These are phyloP conservation scores for Aureobasidium pullulans DNA, from an alignment of 2,329 filamentous ascomycete species.

Conservation along the genomic window DNA sequence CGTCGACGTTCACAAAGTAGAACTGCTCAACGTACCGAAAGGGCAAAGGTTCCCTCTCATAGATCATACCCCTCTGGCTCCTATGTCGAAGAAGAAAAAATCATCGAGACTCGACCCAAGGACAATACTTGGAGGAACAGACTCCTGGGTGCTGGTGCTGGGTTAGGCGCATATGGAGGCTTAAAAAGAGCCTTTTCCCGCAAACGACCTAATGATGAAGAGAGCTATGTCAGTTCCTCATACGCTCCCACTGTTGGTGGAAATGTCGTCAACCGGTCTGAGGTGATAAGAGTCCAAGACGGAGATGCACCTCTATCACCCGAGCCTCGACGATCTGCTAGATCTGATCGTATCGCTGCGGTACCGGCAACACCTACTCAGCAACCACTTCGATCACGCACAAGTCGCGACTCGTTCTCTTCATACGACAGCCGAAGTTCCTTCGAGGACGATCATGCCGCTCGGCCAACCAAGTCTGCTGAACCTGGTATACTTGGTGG, in stretches of 20 bases:
- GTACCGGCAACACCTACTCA: not conserved
- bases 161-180: slow-evolving; percentile 32
- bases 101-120: slow-evolving; percentile 18
- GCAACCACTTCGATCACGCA: slow-evolving; percentile 11
- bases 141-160: slow-evolving; percentile 38
- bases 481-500: slow-evolving; percentile 35
- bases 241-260: slow-evolving; percentile 38
- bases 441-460: slow-evolving; percentile 10
- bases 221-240: slow-evolving; percentile 47
- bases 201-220: slow-evolving; percentile 44
- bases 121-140: slow-evolving; percentile 38
- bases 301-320: slow-evolving; percentile 16
- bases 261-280: slow-evolving; percentile 37
- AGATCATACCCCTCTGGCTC: slow-evolving; percentile 13
- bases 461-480: slow-evolving; percentile 14
- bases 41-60: slow-evolving; percentile 18
- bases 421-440: slow-evolving; percentile 16
- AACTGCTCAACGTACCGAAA: slow-evolving; percentile 31
- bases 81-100: slow-evolving; percentile 33
- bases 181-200: slow-evolving; percentile 49
- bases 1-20: slow-evolving; percentile 15
- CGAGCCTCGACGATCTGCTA: slow-evolving; percentile 2
- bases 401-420: slow-evolving; percentile 15
- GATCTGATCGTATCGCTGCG: slow-evolving; percentile 3
- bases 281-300: slow-evolving; percentile 43